Evolutionary conservation across 176 grass and related monocot species (phyloP), one percentile per base, ranked within the genome.

Genomic region (Cenchrus purpureus): DNA sequence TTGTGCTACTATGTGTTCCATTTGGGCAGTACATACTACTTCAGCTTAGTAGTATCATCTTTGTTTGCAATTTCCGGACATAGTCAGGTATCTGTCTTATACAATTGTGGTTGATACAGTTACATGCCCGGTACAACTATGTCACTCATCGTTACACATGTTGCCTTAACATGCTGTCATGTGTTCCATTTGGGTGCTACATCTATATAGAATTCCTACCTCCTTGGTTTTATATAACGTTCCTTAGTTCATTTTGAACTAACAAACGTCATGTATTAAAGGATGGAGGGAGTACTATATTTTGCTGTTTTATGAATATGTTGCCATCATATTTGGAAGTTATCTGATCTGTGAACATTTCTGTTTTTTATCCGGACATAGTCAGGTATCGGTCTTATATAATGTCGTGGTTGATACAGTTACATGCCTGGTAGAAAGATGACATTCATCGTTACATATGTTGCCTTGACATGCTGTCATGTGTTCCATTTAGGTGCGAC

Each of bases 1-100:
- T 2, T 50, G 69, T 91, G 89, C 85, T 76, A 81, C 25, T 44
- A 87, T 80, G 85, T 87, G 89, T 87, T 91, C 76, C 89, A 91
- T 91, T 91, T 81, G 89, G 76, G 89, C 85, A 40, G 85, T 49
- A 91, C 9, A 87, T 80, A 25, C 7, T 0, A 25, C 22, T 25
- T 25, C 22, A 25, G 22, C 22, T 25, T 3, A 56, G 37, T 40
- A 40, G 37, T 40, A 40, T 40, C 37, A 40, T 40, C 3, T 40
- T 40, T 40, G 10, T 42, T 22, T 20, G 3, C 20, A 42, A 28
- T 50, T 1, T 19, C 85, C 64, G 25, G 76, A 50, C 70, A 87
- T 87, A 87, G 85, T 87, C 85, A 87, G 76, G 85, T 87, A 91
- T 71, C 76, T 87, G 34, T 83, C 85, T 57, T 28, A 12, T 34